Conservation (phyloP, 2,329 filamentous ascomycete species). For the Ophiostoma ulmi region DNA sequence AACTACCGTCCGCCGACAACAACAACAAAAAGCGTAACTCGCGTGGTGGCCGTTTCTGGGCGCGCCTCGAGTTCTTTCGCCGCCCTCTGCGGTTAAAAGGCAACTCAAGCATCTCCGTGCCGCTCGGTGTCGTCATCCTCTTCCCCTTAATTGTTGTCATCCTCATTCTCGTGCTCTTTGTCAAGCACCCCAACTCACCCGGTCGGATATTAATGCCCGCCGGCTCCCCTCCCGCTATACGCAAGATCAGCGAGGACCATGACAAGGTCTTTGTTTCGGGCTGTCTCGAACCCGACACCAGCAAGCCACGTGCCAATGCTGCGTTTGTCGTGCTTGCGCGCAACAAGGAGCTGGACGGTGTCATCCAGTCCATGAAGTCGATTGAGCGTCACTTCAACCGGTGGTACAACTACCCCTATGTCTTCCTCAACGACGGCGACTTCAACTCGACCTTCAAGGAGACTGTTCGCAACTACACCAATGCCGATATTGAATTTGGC, state of each 20-base stretch:
- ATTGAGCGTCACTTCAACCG: slow-evolving; percentile 98
- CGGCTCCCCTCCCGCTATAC: slow-evolving; percentile 80
- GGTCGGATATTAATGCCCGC: slow-evolving; percentile 82
- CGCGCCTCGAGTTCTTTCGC: slow-evolving; percentile 71
- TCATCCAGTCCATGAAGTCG: slow-evolving; percentile 94
- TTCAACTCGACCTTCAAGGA: slow-evolving; percentile 95
- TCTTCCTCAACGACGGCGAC: slow-evolving; percentile 95
- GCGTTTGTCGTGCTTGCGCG: slow-evolving; percentile 92
- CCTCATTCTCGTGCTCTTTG: slow-evolving; percentile 82
- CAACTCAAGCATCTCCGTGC: slow-evolving; percentile 88
- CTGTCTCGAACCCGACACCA: slow-evolving; percentile 75
- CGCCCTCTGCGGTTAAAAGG: slow-evolving; percentile 82
- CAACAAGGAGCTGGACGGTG: slow-evolving; percentile 94
- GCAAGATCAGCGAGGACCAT: slow-evolving; percentile 94
- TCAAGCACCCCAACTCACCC: slow-evolving; percentile 77
- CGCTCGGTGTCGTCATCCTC: slow-evolving; percentile 83
- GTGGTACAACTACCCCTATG: slow-evolving; percentile 98
- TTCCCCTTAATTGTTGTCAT: slow-evolving; percentile 90
- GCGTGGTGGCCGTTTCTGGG: slow-evolving; percentile 39
- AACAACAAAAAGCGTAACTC: slow-evolving; percentile 48
- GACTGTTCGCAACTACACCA: slow-evolving; percentile 84
- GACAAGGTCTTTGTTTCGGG: slow-evolving; percentile 95
- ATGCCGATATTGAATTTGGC: slow-evolving; percentile 80
- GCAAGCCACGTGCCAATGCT: slow-evolving; percentile 78
- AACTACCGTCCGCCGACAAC: slow-evolving; percentile 49